Base-by-base conservation (phyloP, 768 basidiomycete genomes). In the Termitomyces sp. region DNA sequence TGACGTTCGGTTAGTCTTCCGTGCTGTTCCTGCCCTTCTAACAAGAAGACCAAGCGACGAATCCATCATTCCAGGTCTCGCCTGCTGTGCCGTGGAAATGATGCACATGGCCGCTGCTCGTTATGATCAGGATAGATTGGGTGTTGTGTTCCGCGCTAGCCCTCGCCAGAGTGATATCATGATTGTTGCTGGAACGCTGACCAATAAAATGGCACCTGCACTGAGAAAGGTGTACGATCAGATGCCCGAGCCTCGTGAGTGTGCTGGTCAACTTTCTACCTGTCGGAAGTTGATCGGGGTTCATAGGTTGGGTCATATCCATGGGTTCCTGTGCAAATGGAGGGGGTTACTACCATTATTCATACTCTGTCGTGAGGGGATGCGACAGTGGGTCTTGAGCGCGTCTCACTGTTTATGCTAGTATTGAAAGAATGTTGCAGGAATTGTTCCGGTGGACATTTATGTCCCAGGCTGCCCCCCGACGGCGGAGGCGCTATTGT, bases 271-370 rank as follows among this genome's bases (percentile, higher is more conserved):
- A 53, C 11, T 54, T n/a, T 31, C 51, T 44, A 49, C 37, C 29
- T 58, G 46, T 44, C 4, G 31, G 43, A 43, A 50, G 47, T 49
- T 56, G 52, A 59, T 31, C 27, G 31, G 25, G 3, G 11, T 25
- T 17, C 2, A 23, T 38, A 85, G 90, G 96, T 68, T 99, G 97
- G 97, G 97, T 99, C 57, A 90, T 99, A 68, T 98, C 96, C 25
- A 98, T 99, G 97, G 97, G 97, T 45, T 98, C 96, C 5, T 99
- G 97, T 72, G 97, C 97, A 17, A 98, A 98, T 71, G 97, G 97
- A 31, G 94, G 95, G 55, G 95, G 94, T 16, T 95, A 95, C 77
- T 95, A 95, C 72, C 95, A 96, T 75, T 97, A 98, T 73, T 97
- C 96, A 27, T 99, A 99, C 75, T 95, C 95, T 29, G 97, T 99